Base-by-base conservation (phyloP, 2,329 filamentous ascomycete species). In the Didymella pinodella region DNA sequence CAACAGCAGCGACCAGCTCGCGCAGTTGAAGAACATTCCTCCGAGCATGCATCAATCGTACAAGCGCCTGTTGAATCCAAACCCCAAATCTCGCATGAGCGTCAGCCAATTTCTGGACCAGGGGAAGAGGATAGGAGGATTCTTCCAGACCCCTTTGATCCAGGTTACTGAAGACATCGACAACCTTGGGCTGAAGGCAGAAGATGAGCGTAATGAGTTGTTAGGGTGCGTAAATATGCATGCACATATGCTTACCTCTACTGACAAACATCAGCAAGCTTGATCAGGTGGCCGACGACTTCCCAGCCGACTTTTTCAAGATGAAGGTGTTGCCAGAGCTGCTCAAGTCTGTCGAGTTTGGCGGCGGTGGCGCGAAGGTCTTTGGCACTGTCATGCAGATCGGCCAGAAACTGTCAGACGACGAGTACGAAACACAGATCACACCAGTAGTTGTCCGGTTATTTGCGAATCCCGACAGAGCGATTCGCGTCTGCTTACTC, bases 271-370 rank as follows among this genome's bases (percentile, higher is more conserved):
- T 8, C 57, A 85, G 82, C 65, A 92, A 96, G 70, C 85, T 99
- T 6, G 92, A 96, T 65, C 85, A 90, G 59, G 84, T 97, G 5
- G 90, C 92, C 0, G 92, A 97, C 66, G 93, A 99, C 76, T 97
- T 98, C 62, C 95, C 95, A 0, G 94, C 97, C 73, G 95, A 98
- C 59, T 99, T 97, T 77, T 97, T 98, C 83, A 96, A 96, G 75
- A 91, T 96, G 85, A 99, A 98, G 73, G 88, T 99, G 3, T 83
- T 99, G 8, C 95, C 95, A 0, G 95, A 99, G 74, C 82, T 99
- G 29, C 84, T 99, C n/a, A 99, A 98, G 74, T 97, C 93, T 0
- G 93, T 98, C n/a, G 95, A 99, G 72, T 99, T 97, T 76, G 95
- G 95, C 7, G 95, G 94, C 11, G 95, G 95, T 28, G 95, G 95